A percentile compares a stretch with the other conserved stretches of the same genome.
Conservation (phyloP, 2,329 filamentous ascomycete species). For the Myriosclerotinia duriaeana region DNA sequence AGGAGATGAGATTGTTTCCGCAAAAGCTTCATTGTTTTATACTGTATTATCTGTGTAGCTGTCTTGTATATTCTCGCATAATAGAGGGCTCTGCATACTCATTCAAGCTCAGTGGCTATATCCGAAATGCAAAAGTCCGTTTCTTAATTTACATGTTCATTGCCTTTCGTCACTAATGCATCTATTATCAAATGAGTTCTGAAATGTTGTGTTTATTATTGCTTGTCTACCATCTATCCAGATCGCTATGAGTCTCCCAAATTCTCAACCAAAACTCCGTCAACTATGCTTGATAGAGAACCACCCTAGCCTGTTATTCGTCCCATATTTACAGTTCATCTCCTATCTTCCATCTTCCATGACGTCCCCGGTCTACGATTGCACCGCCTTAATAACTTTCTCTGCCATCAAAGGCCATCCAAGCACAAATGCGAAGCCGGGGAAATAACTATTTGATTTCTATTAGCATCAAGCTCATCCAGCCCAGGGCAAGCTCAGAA, state of each 20-base stretch:
- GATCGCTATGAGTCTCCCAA: not conserved
- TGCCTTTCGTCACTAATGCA: not conserved
- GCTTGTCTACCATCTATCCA: not conserved
- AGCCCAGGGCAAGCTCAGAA: not conserved
- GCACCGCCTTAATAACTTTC: not conserved
- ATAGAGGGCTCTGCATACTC: not conserved
- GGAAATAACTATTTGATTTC: constrained; percentile 14
- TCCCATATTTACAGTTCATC: not conserved
- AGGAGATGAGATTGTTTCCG: not conserved
- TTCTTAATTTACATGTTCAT: not conserved
- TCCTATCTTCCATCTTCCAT: not conserved
- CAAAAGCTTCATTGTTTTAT: not conserved
- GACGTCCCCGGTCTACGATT: not conserved
- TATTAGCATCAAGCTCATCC: not conserved
- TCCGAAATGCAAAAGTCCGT: not conserved
- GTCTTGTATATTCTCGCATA: not conserved
- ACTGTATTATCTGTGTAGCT: not conserved
- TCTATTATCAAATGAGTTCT: not conserved
- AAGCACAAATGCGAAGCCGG: constrained; percentile 20
- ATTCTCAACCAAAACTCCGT: constrained; percentile 6
- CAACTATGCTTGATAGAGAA: not conserved
- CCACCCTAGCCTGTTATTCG: not conserved
- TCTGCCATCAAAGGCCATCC: constrained; percentile 24
- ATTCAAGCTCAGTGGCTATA: not conserved
- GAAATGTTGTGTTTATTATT: not conserved